phyloP scores from a whole-genome alignment of 768 basidiomycete genomes.

The Suillus spraguei region DNA sequence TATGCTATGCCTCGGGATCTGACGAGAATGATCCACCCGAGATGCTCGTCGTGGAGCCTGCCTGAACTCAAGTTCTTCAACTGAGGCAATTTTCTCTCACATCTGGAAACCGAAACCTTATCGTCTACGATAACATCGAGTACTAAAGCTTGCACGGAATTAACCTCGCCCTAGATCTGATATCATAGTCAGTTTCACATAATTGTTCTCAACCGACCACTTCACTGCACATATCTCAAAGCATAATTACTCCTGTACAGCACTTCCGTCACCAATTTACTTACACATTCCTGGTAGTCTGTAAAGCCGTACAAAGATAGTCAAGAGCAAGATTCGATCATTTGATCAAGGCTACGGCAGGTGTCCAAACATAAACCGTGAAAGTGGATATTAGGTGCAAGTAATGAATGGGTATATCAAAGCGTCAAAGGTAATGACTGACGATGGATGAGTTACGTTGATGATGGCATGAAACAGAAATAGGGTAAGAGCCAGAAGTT shows the following conservation, averaged over 20 bases:
- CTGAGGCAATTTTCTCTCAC: not conserved
- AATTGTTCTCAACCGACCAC: slow-evolving; percentile 5
- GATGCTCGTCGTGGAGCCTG: not conserved
- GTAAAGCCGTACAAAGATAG: slow-evolving; percentile 25
- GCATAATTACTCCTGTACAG: slow-evolving; percentile 10
- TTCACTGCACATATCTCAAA: slow-evolving; percentile 20
- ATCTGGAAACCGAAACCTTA: not conserved
- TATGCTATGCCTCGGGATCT: not conserved
- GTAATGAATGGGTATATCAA: slow-evolving; percentile 39
- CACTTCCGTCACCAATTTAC: slow-evolving; percentile 20
- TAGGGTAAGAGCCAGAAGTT: slow-evolving; percentile 18
- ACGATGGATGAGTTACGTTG: slow-evolving; percentile 29
- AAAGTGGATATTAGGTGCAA: slow-evolving; percentile 39
- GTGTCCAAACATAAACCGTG: slow-evolving; percentile 27
- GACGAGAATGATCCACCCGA: slow-evolving; percentile 1
- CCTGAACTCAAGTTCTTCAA: not conserved
- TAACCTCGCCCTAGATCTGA: not conserved
- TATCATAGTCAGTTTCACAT: not conserved
- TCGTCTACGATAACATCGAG: not conserved
- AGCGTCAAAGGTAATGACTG: slow-evolving; percentile 41
- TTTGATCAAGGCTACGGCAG: slow-evolving; percentile 29
- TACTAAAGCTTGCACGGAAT: not conserved
- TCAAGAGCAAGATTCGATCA: slow-evolving; percentile 27
- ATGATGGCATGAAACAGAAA: slow-evolving; percentile 26
- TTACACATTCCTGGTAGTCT: slow-evolving; percentile 35